phyloP scores from a whole-genome alignment of 495 filamentous ascomycete species.

The Chaetomium cochliodes region DNA sequence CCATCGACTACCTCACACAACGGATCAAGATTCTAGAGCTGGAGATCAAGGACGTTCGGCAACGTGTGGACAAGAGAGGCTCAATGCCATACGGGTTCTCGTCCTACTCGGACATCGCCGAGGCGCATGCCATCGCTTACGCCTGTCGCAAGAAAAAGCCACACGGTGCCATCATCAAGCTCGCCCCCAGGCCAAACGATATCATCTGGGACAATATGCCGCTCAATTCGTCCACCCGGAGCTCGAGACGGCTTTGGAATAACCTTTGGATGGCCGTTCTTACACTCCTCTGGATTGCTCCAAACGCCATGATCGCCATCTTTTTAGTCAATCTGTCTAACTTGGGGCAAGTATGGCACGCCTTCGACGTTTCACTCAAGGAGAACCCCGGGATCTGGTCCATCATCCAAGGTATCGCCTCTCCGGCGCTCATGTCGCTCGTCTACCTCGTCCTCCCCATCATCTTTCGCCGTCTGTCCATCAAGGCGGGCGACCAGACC shows the following conservation, averaged over 20 bases:
- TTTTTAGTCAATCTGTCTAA: slow-evolving; percentile 85
- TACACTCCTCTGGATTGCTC: slow-evolving; percentile 87
- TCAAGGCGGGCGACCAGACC: slow-evolving; percentile 77
- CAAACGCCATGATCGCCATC: slow-evolving; percentile 91
- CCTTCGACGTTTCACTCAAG: slow-evolving; percentile 64
- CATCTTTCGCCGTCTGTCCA: slow-evolving; percentile 80
- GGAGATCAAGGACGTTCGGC: slow-evolving; percentile 78
- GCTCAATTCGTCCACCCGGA: slow-evolving; percentile 61
- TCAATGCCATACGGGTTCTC: slow-evolving; percentile 92
- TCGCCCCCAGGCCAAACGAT: slow-evolving; percentile 86
- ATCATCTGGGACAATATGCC: slow-evolving; percentile 95
- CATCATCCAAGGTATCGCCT: slow-evolving; percentile 86
- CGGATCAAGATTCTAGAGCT: slow-evolving; percentile 80
- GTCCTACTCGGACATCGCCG: slow-evolving; percentile 81
- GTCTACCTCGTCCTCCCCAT: slow-evolving; percentile 87
- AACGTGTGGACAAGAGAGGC: slow-evolving; percentile 78
- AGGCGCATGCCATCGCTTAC: slow-evolving; percentile 86
- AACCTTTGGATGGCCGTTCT: slow-evolving; percentile 78
- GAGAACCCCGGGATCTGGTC: slow-evolving; percentile 68
- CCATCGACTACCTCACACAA: slow-evolving; percentile 88
- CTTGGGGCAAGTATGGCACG: slow-evolving; percentile 75
- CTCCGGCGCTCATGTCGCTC: slow-evolving; percentile 86
- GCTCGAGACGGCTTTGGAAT: slow-evolving; percentile 72
- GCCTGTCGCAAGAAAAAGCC: slow-evolving; percentile 75
- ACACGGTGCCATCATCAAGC: slow-evolving; percentile 69